A percentile compares a stretch with the other conserved stretches of the same genome.
Evolutionary conservation across 768 basidiomycete genomes (phyloP).

Genomic region (Amylocystis lapponica): DNA sequence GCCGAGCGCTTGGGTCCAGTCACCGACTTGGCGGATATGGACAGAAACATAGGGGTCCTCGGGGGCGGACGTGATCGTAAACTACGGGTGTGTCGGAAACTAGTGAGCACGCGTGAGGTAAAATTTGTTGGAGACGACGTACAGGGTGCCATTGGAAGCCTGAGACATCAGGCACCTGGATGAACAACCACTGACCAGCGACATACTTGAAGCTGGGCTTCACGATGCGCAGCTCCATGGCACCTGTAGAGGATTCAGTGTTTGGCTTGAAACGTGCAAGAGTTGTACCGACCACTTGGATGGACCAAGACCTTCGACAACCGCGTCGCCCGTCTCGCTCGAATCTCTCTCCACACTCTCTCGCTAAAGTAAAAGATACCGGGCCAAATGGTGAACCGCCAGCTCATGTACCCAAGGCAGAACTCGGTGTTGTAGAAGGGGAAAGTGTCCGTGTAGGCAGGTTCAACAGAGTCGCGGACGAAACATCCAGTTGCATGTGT

Average conservation of each 20-base stretch:
- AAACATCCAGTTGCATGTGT: conserved; percentile 93
- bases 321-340: conserved; percentile 70
- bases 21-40: conserved; percentile 92
- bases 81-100: conserved; percentile 38
- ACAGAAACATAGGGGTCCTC: conserved; percentile 90
- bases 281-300: conserved; percentile 61
- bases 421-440: conserved; percentile 86
- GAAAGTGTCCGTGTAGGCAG: conserved; percentile 65
- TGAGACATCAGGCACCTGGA: conserved; percentile 85
- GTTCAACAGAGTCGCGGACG: conserved; percentile 77
- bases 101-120: not conserved
- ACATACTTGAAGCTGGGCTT: conserved; percentile 92
- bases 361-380: conserved; percentile 88
- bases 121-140: conserved; percentile 29
- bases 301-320: conserved; percentile 86
- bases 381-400: conserved; percentile 91
- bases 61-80: conserved; percentile 92
- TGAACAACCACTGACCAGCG: conserved; percentile 87
- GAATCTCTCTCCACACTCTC: conserved; percentile 76
- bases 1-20: conserved; percentile 80
- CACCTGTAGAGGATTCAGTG: conserved; percentile 39
- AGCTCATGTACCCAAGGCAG: conserved; percentile 88
- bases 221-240: conserved; percentile 89
- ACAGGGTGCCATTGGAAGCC: conserved; percentile 93
- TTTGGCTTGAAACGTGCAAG: conserved; percentile 1